These are phyloP conservation scores for Termitomyces titanicus DNA, from an alignment of 768 basidiomycete species.

Conservation along the genomic window DNA sequence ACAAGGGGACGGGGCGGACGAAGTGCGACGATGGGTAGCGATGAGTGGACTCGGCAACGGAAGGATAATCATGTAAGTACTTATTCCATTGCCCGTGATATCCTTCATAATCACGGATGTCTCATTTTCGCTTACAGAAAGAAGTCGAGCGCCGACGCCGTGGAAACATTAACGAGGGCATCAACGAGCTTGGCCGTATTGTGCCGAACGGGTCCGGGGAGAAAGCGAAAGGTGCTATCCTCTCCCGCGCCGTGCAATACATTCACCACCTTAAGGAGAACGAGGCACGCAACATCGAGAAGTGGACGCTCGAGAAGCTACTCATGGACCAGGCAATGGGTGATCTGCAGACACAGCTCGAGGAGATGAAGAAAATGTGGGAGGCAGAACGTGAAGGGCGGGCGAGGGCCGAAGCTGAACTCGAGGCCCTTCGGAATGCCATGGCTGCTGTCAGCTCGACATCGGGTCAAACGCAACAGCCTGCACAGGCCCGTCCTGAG, in stretches of 20 bases:
- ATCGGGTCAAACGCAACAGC: constrained; percentile 3
- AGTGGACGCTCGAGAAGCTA: constrained; percentile 91
- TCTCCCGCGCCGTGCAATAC: constrained; percentile 85
- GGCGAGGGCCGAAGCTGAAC: constrained; percentile 60
- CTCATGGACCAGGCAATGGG: constrained; percentile 93
- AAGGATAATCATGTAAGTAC: constrained; percentile 82
- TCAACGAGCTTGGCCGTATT: constrained; percentile 86
- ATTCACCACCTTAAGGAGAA: constrained; percentile 90
- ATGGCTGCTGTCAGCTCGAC: constrained; percentile 5
- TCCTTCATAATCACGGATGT: not conserved
- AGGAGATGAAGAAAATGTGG: constrained; percentile 78
- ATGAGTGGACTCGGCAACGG: constrained; percentile 76
- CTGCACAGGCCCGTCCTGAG: constrained; percentile 6
- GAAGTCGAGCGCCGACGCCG: constrained; percentile 94
- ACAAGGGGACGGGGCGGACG: constrained; percentile 48
- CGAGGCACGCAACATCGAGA: constrained; percentile 87
- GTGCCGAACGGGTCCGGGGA: constrained; percentile 87
- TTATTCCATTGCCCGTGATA: not conserved
- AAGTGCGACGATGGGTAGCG: constrained; percentile 61
- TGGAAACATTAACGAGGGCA: constrained; percentile 95
- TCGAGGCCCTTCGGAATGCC: constrained; percentile 47
- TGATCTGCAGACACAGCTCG: constrained; percentile 77
- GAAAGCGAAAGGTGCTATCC: constrained; percentile 87
- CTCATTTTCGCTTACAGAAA: constrained; percentile 56
- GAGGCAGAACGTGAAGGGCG: constrained; percentile 69